Conservation (phyloP, 1,284 basidiomycete genomes). For the Wallemia ichthyophaga region DNA sequence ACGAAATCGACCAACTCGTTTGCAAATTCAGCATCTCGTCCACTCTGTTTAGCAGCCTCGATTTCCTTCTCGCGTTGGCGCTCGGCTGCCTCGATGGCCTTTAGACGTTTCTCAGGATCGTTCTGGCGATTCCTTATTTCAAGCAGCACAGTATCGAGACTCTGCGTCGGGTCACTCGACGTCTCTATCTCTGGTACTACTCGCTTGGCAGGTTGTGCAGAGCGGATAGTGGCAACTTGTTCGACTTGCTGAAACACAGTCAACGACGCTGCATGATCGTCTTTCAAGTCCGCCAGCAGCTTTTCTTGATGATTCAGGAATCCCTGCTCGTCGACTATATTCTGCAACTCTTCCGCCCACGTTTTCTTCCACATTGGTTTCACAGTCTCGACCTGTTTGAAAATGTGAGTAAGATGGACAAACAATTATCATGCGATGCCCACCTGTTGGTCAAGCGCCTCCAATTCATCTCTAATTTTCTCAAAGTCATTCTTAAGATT, state of each 20-base stretch:
- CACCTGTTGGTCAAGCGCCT: constrained; percentile 40
- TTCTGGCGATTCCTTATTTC: constrained; percentile 56
- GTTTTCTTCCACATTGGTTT: constrained; percentile 97
- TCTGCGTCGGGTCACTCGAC: constrained; percentile 11
- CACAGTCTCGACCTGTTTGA: constrained; percentile 33
- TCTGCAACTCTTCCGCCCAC: constrained; percentile 83
- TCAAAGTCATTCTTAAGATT: constrained; percentile 43
- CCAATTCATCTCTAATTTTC: constrained; percentile 35
- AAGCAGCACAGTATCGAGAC: constrained; percentile 43
- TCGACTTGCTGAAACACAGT: constrained; percentile 65
- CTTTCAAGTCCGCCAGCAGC: constrained; percentile 55
- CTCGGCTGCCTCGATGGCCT: constrained; percentile 66
- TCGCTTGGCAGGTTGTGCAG: constrained; percentile 14
- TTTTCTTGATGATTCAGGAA: constrained; percentile 76
- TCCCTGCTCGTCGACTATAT: constrained; percentile 90
- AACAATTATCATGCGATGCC: background rate
- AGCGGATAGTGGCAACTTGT: constrained; percentile 48
- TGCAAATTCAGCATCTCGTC: constrained; percentile 35
- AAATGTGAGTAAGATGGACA: background rate
- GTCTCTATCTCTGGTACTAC: constrained; percentile 18
- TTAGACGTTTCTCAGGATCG: constrained; percentile 41
- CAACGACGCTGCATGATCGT: constrained; percentile 61
- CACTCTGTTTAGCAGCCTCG: constrained; percentile 22
- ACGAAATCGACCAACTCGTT: constrained; percentile 57
- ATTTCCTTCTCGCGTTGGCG: constrained; percentile 42